phyloP scores from a whole-genome alignment of 495 filamentous ascomycete genomes.

The Xylaria acuta region DNA sequence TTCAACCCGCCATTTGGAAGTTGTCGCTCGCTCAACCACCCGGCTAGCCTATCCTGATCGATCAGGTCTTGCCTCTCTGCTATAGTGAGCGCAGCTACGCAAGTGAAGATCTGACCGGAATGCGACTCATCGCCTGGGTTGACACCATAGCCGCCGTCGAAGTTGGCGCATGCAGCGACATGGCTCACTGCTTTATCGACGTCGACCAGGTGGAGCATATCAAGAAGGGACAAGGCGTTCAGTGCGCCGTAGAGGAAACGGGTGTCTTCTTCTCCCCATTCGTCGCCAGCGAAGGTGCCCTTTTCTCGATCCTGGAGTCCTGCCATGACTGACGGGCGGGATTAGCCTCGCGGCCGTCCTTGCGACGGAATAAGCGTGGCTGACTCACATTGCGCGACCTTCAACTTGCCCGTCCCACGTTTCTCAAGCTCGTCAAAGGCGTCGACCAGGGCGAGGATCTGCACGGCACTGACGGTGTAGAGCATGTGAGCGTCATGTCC shows the following conservation, averaged over 20 bases:
- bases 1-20: conserved; percentile 87
- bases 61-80: conserved; percentile 83
- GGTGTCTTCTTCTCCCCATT: conserved; percentile 96
- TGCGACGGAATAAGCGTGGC: background rate
- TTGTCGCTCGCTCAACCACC: conserved; percentile 94
- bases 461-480: conserved; percentile 90
- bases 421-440: conserved; percentile 82
- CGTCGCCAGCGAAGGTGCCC: conserved; percentile 89
- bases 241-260: conserved; percentile 90
- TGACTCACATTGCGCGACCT: conserved; percentile 71
- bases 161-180: conserved; percentile 81
- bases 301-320: conserved; percentile 77
- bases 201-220: conserved; percentile 72
- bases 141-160: conserved; percentile 92
- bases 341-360: conserved; percentile 2
- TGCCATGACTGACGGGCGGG: conserved; percentile 70
- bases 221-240: conserved; percentile 83
- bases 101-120: conserved; percentile 92
- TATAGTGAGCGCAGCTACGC: conserved; percentile 86
- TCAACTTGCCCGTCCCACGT: conserved; percentile 72
- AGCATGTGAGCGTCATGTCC: conserved; percentile 95
- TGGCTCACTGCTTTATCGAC: conserved; percentile 78
- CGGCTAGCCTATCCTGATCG: conserved; percentile 77
- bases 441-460: conserved; percentile 84
- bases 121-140: conserved; percentile 90